Evolutionary conservation across 495 filamentous ascomycete species (phyloP), one percentile per base, ranked within the genome.

Genomic region (Aspergillus steynii): DNA sequence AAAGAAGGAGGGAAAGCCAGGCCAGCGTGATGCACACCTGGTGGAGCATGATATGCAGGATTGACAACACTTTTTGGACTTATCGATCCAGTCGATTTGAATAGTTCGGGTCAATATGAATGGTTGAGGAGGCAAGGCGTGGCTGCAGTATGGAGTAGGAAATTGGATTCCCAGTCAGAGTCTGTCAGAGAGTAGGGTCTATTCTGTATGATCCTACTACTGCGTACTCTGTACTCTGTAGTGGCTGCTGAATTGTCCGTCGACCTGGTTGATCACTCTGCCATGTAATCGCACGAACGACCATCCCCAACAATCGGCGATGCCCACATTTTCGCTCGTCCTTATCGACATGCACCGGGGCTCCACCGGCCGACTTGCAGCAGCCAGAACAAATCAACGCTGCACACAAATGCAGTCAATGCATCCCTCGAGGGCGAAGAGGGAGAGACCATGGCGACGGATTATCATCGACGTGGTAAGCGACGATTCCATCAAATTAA

Each of bases 311-410:
- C 37, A 42, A 42, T 54, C 25, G 25, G 29, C 52, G 31, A 34
- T 53, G 34, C 29, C 28, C 20, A 20, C 20, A 20, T 20, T 20
- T 20, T 20, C 20, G 20, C 20, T 20, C 20, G 20, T 56, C 60
- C 63, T 63, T 65, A 68, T 65, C 63, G 63, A 62, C 61, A 64
- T 52, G 20, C 31, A 53, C 57, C 25, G 56, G 53, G 45, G 45
- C 62, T 61, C 51, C 57, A 61, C 58, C 58, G 51, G 55, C 58
- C 49, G 59, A 58, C 53, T 46, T 63, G 60, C 61, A 63, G 68
- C 67, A 64, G 61, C 56, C 64, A 49, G 56, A 65, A 68, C 74
- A 75, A 75, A 77, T 77, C 73, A 75, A 65, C 64, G 61, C 66
- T 69, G 68, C 73, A 77, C 73, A 75, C 73, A 74, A 68, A 59